Evolutionary conservation across 179 eudicot genomes (phyloP).

Genomic region (Spinacia oleracea): DNA sequence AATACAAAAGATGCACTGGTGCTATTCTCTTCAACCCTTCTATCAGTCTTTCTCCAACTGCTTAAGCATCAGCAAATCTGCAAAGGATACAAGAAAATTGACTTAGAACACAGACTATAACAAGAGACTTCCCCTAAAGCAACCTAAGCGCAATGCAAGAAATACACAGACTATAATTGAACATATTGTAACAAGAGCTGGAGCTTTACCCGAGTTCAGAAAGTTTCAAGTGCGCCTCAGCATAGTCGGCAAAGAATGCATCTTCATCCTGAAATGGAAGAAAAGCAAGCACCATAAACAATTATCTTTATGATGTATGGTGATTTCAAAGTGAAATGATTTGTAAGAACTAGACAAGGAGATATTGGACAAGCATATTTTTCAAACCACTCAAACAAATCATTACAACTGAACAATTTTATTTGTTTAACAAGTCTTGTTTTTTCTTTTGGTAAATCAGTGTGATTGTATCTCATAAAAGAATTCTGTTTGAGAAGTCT

Average conservation of each 20-base stretch:
- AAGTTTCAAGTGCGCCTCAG: constrained; percentile 49
- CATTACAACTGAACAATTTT: neutral
- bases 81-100: no score
- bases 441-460: no score
- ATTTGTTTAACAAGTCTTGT: neutral
- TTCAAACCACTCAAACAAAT: neutral
- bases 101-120: no score
- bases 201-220: constrained; percentile 48
- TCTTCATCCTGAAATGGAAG: constrained; percentile 40
- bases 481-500: neutral
- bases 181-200: neutral
- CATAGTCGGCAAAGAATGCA: constrained; percentile 55
- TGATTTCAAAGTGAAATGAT: neutral
- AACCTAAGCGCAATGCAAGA: no score
- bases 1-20: constrained; percentile 4
- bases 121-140: no score
- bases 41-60: neutral
- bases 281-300: neutral
- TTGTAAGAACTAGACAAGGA: neutral
- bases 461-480: no score
- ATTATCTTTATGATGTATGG: neutral
- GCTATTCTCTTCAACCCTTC: constrained; percentile 5
- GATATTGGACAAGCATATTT: neutral
- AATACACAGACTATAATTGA: no score
- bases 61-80: no score